Conservation (phyloP, 169 alveolate species). For the Eimeria sp. region DNA sequence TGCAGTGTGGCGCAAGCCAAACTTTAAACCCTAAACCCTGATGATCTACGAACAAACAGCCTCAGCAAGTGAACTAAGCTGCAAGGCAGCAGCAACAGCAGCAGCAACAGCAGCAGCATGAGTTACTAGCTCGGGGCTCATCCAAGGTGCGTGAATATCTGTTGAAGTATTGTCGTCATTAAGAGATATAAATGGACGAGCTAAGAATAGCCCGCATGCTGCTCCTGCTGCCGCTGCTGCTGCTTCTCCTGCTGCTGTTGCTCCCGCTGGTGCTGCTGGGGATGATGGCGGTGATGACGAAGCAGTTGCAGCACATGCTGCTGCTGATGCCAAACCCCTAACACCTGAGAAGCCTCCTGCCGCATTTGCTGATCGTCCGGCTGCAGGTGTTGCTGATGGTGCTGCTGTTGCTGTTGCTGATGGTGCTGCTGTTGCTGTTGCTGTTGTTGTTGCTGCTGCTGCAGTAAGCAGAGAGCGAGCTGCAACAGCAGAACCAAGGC, state of each 20-base stretch:
- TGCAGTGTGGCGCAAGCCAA: not conserved
- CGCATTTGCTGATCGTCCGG: not conserved
- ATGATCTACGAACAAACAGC: not conserved
- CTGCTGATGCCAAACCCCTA: not conserved
- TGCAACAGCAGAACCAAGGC: not conserved
- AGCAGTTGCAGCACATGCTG: not conserved
- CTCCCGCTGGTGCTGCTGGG: conserved; percentile 10
- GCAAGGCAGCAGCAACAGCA: not conserved
- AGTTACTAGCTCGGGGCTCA: not conserved
- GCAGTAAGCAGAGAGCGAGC: not conserved
- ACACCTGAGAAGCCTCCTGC: not conserved
- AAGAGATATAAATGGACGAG: conserved; percentile 45
- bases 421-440: conserved; percentile 34
- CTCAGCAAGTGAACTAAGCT: not conserved
- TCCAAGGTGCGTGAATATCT: conserved; percentile 11
- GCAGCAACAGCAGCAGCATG: conserved; percentile 41
- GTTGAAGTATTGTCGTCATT: not conserved
- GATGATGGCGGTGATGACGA: not conserved
- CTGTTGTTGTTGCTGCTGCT: conserved; percentile 40
- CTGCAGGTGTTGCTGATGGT: conserved; percentile 38
- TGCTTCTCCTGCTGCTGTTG: conserved; percentile 14
- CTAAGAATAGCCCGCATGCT: not conserved
- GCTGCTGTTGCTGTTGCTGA: conserved; percentile 45
- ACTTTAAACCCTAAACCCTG: conserved; percentile 1
- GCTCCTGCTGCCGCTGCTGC: conserved; percentile 41